Conservation (phyloP, 2,329 filamentous ascomycete species). For the Chaetomium sp. region DNA sequence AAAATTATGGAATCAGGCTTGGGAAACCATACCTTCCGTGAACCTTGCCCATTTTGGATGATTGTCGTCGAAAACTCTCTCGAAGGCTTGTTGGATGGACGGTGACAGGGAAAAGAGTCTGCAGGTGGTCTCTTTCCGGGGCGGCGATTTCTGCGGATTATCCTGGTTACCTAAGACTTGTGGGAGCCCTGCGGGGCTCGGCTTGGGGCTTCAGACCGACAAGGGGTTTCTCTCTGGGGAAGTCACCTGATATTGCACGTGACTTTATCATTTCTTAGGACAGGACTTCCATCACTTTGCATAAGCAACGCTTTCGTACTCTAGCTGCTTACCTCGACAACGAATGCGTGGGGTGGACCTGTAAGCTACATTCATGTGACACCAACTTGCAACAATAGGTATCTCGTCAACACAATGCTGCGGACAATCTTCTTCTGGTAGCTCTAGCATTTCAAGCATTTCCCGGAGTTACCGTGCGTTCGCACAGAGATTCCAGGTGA, state of each 20-base stretch:
- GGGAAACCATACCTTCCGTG: slow-evolving; percentile 34
- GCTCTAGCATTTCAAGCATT: neutral
- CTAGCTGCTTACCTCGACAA: no score
- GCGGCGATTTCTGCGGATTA: slow-evolving; percentile 32
- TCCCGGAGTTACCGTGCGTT: no score
- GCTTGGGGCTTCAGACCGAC: slow-evolving; percentile 30
- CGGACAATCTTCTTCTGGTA: neutral
- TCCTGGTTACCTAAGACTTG: slow-evolving; percentile 34
- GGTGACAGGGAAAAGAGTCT: slow-evolving; percentile 28
- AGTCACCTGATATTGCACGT: slow-evolving; percentile 17
- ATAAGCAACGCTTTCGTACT: neutral
- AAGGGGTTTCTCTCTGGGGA: neutral
- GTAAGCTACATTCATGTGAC: neutral
- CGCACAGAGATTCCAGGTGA: no score
- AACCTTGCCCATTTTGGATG: slow-evolving; percentile 38
- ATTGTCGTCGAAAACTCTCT: slow-evolving; percentile 28
- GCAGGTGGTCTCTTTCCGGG: slow-evolving; percentile 17
- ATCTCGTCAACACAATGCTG: neutral
- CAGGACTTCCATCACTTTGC: neutral
- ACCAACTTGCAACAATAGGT: neutral
- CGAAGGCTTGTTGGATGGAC: slow-evolving; percentile 23
- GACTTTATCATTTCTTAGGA: neutral
- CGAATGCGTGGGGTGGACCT: neutral
- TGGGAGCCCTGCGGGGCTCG: slow-evolving; percentile 34
- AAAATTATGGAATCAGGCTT: neutral